Evolutionary conservation across 2,329 filamentous ascomycete species (phyloP), one percentile per base, ranked within the genome.

Genomic region (Alternaria arbusti): DNA sequence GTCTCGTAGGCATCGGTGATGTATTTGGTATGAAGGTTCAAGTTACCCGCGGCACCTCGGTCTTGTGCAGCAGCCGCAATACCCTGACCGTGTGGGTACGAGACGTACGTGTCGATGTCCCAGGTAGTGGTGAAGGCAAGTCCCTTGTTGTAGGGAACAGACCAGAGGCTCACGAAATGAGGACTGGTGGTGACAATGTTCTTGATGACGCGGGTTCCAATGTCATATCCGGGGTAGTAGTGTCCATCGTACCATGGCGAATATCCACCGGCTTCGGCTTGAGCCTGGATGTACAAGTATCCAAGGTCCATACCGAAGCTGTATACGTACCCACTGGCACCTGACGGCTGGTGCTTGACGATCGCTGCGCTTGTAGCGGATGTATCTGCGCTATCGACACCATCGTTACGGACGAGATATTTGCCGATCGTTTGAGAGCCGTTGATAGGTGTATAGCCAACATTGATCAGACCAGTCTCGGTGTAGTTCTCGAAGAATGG

Each of bases 21-120:
- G 49, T 63, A 63, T 25, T 63, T 63, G 44, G 56, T 59, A n/a
- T 63, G 60, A 9, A 63, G 56, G 30, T 63, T 63, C 49, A 63
- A 6, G 12, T 63, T 63, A 13, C 60, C 60, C 12, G 60, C 44
- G 5, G 60, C 60, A 7, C 60, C 60, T 22, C 60, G 43, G 2
- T 63, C 60, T n/a, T 63, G 60, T 25, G 60, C 60, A 10, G 60
- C 60, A 9, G 60, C 60, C 20, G 60, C 60, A 9, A 63, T 63
- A 15, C 60, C 60, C 30, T 63, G 60, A 6, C 60, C 60, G n/a
- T 63, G 60, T 0, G 60, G 60, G 12, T 63, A 63, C 9, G 60
- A 63, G 30, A 63, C 60, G 30, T 63, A 63, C 12, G 60, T 63
- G 12, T 63, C 60, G 9, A 63, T 63, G 6, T 63, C 60, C 60